phyloP scores from a whole-genome alignment of 306 rosid species.

The Benincasa hispida region DNA sequence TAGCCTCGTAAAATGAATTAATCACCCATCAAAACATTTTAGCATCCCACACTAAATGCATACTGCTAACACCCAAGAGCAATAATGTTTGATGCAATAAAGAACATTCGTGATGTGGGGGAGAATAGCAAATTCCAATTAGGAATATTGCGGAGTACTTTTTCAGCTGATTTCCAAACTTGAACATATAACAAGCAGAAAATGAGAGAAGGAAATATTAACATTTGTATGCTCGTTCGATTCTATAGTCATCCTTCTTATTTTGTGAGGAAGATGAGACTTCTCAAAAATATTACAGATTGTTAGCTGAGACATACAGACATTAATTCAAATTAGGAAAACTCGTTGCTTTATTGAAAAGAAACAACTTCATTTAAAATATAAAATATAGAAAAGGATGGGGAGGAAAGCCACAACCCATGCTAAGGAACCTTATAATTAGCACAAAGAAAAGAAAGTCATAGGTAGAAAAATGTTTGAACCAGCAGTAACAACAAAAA shows the following conservation, averaged over 20 bases:
- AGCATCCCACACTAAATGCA: background rate
- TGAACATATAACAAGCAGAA: background rate
- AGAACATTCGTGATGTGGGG: background rate
- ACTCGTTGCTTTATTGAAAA: background rate
- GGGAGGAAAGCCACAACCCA: background rate
- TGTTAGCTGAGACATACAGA: background rate
- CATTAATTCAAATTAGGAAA: background rate
- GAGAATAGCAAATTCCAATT: too few relatives aligned
- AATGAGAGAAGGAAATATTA: background rate
- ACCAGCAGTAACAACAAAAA: background rate
- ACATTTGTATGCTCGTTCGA: background rate
- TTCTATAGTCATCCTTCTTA: background rate
- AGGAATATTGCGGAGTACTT: background rate
- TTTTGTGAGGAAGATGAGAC: background rate
- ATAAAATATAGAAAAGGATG: background rate
- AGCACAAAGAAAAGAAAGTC: background rate
- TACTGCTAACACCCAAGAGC: background rate
- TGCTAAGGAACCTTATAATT: background rate
- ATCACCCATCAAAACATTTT: background rate
- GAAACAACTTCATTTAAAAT: background rate
- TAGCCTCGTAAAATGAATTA: background rate
- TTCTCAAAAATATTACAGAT: background rate
- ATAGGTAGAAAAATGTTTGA: background rate
- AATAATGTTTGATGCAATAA: background rate
- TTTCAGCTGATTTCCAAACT: background rate